Percentiles rank a stretch among this genome's conserved stretches.
These are phyloP conservation scores for Hypoxylon rubiginosum DNA, from an alignment of 2,329 filamentous ascomycete species.

Conservation along the genomic window DNA sequence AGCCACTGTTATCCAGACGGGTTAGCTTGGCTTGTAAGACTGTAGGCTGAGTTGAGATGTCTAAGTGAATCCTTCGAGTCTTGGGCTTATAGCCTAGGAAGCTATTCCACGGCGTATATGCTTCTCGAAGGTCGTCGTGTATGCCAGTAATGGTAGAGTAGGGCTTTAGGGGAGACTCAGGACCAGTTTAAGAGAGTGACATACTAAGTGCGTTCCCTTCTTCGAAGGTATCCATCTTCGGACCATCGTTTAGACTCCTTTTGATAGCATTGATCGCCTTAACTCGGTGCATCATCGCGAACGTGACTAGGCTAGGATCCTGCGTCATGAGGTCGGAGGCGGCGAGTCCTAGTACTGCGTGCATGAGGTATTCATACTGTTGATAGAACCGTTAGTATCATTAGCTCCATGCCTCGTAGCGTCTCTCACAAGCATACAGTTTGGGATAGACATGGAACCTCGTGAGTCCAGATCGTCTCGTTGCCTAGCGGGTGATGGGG, in stretches of 20 bases:
- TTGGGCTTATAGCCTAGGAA: background rate
- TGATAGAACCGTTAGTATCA: background rate
- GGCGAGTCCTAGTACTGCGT: conserved; percentile 74
- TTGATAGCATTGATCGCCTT: conserved; percentile 75
- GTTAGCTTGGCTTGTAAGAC: background rate
- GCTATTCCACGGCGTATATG: background rate
- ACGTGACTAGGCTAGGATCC: conserved; percentile 65
- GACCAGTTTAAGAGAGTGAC: background rate
- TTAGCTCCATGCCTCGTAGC: background rate
- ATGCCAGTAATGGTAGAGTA: background rate
- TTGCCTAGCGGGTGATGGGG: conserved; percentile 75
- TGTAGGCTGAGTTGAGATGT: background rate
- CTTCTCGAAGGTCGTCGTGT: too few relatives aligned
- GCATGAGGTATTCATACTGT: conserved; percentile 60
- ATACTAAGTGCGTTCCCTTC: conserved; percentile 67
- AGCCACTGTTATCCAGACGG: conserved; percentile 55
- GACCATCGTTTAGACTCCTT: conserved; percentile 61
- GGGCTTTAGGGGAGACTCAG: too few relatives aligned
- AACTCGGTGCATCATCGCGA: conserved; percentile 74
- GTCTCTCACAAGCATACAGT: conserved; percentile 61
- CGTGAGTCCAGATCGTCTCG: conserved; percentile 75
- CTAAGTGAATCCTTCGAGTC: background rate
- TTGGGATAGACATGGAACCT: conserved; percentile 76
- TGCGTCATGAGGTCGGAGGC: conserved; percentile 73
- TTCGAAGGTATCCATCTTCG: conserved; percentile 60